Evolutionary conservation across 2,329 filamentous ascomycete species (phyloP).

Genomic region (Fulvia fulva): DNA sequence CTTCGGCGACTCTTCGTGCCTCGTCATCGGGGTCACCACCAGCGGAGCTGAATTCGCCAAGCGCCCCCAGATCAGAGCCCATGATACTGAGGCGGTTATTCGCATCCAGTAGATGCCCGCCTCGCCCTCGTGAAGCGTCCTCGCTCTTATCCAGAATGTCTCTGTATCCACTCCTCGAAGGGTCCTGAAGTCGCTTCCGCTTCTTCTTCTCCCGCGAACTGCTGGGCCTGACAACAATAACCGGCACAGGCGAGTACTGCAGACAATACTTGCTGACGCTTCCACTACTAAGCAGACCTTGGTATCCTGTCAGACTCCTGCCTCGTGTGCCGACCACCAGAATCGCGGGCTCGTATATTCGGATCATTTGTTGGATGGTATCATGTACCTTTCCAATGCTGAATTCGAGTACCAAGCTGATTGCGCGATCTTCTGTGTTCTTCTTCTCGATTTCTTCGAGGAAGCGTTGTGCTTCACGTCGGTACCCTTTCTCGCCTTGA

Average conservation of each 20-base stretch:
- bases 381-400: slow-evolving; percentile 84
- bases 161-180: slow-evolving; percentile 69
- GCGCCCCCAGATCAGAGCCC: slow-evolving; percentile 34
- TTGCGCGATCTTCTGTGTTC: slow-evolving; percentile 76
- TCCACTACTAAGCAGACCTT: slow-evolving; percentile 73
- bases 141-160: slow-evolving; percentile 67
- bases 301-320: slow-evolving; percentile 77
- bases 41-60: slow-evolving; percentile 27
- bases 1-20: slow-evolving; percentile 39
- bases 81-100: slow-evolving; percentile 46
- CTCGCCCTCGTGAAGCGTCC: slow-evolving; percentile 38
- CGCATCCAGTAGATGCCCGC: slow-evolving; percentile 51
- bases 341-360: slow-evolving; percentile 86
- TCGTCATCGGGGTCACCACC: slow-evolving; percentile 33
- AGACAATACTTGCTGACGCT: slow-evolving; percentile 93
- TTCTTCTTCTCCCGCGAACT: slow-evolving; percentile 89
- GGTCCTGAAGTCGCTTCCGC: slow-evolving; percentile 74
- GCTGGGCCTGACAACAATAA: slow-evolving; percentile 84
- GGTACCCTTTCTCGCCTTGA: slow-evolving; percentile 57
- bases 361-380: slow-evolving; percentile 87
- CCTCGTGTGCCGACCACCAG: slow-evolving; percentile 86
- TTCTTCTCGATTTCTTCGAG: slow-evolving; percentile 74
- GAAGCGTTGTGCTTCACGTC: slow-evolving; percentile 68
- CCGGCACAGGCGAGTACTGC: slow-evolving; percentile 87
- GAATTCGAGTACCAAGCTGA: slow-evolving; percentile 81